Evolutionary conservation across 2,329 filamentous ascomycete species (phyloP), one percentile per base, ranked within the genome.

Genomic region (Nigrospora oryzae): DNA sequence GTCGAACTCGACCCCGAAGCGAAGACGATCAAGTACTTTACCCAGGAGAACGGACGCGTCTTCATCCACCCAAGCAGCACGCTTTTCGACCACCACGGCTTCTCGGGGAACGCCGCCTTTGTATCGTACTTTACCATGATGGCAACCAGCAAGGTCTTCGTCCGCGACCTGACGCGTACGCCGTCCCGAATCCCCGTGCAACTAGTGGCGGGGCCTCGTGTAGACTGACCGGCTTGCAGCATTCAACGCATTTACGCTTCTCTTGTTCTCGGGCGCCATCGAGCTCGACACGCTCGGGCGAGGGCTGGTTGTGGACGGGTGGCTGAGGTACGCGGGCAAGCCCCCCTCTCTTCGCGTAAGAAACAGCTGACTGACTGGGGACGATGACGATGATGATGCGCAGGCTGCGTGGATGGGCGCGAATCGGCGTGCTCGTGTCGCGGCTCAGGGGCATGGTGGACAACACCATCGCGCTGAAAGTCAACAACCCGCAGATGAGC

Each of bases 1-100:
- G 87, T 97, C 1, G 91, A 93, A 61, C 74, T 96, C 7, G 93
- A 98, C 59, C 91, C 91, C 0, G 91, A 97, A 64, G 91, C 91
- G 5, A 77, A 83, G 43, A 87, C 85, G 3, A 96, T 98, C 66
- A 93, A 89, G 61, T 98, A 90, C 68, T 97, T 89, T 65, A 88
- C 86, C 53, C 83, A 87, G 57, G 86, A 89, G 55, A 87, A 85
- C 53, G 86, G 85, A 0, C 77, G 93, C 7, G 88, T 97, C 12
- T 98, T 98, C 63, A 83, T 97, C 14, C 93, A 98, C 59, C 93
- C 93, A 0, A 83, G 81, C 55, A 94, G 87, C 38, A 89, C 85
- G 1, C 73, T 97, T 11, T 97, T 97, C 62, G 84, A 83, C 43
- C 83, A 81, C 11, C 87, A 95, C 59, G 77, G 74, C 0, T 95